Evolutionary conservation across 1,284 basidiomycete genomes (phyloP), one percentile per base, ranked within the genome.

Genomic region (Cystobasidium slooffiae): DNA sequence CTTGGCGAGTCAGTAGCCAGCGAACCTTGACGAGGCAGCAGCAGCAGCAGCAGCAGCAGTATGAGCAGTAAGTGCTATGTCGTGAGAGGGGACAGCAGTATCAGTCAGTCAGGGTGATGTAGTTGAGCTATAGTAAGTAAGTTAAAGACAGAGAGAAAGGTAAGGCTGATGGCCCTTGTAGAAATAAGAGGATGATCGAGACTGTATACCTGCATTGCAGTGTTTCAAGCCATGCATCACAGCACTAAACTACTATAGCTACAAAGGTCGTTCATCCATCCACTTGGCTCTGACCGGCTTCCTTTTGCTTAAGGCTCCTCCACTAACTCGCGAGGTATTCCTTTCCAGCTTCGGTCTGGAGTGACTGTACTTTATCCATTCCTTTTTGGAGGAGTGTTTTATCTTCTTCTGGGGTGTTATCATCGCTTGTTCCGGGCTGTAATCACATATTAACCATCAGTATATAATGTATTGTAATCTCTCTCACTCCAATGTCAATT

Each of bases 241-340:
- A 24, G 12, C 18, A 20, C 46, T 62, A 31, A 31, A 31, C 31
- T 31, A 31, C 31, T 31, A 31, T 31, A 31, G 31, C 31, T 31
- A 31, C 31, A 31, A 5, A 31, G 31, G 5, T 31, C 31, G 31
- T 31, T 31, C 5, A 31, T 31, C 31, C 5, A 31, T 31, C 31
- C 31, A 31, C 31, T 31, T 31, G 31, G 31, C 31, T 31, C 5
- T 31, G 31, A 31, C 31, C 5, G 31, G 31, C 31, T 31, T 31
- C 31, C 31, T n/a, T n/a, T n/a, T n/a, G n/a, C n/a, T n/a, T n/a
- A n/a, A n/a, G n/a, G n/a, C n/a, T n/a, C n/a, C n/a, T n/a, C n/a
- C 31, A 52, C 51, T 44, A 66, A 44, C 64, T 64, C 18, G 70
- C 70, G 43, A 73, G 63, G 37, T 73, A 73, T 43, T 73, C 70